Percentiles rank a stretch among this genome's conserved stretches.
Conservation (phyloP, 371 early-diverging fungal species). For the Sporodiniella umbellata region DNA sequence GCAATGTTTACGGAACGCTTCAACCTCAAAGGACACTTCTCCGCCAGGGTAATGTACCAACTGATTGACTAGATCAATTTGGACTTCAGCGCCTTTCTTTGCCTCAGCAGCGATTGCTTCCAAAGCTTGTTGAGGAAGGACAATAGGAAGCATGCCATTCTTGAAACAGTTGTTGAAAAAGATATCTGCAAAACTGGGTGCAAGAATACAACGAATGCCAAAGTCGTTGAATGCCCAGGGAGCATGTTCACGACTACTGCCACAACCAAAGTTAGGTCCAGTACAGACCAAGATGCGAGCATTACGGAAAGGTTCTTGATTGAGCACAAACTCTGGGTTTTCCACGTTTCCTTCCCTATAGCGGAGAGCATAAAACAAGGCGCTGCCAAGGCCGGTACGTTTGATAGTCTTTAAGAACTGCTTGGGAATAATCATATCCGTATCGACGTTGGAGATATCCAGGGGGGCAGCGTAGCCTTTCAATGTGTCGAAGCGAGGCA, state of each 20-base stretch:
- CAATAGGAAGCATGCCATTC: slow-evolving; percentile 67
- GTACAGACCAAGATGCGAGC: slow-evolving; percentile 57
- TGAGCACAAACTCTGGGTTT: slow-evolving; percentile 58
- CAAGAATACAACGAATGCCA: slow-evolving; percentile 68
- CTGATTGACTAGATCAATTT: slow-evolving; percentile 57
- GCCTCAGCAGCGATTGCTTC: slow-evolving; percentile 46
- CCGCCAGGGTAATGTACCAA: slow-evolving; percentile 37
- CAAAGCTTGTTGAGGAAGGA: slow-evolving; percentile 34
- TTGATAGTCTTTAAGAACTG: slow-evolving; percentile 75
- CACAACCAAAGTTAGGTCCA: slow-evolving; percentile 72
- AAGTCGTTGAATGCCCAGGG: slow-evolving; percentile 74
- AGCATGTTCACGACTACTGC: slow-evolving; percentile 71
- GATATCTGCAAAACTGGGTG: slow-evolving; percentile 69
- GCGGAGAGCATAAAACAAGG: slow-evolving; percentile 60
- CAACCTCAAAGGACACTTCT: slow-evolving; percentile 51
- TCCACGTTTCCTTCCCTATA: slow-evolving; percentile 30
- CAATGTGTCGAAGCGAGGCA: slow-evolving; percentile 58
- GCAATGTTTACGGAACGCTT: slow-evolving; percentile 58
- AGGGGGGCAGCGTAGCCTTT: slow-evolving; percentile 60
- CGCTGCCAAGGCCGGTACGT: slow-evolving; percentile 62
- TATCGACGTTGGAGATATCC: slow-evolving; percentile 63
- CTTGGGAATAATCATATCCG: slow-evolving; percentile 75
- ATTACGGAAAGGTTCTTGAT: slow-evolving; percentile 52
- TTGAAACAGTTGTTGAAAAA: slow-evolving; percentile 73
- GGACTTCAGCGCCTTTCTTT: slow-evolving; percentile 40